Evolutionary conservation across 2,329 filamentous ascomycete genomes (phyloP).

Genomic region (Simplicillium sp.): DNA sequence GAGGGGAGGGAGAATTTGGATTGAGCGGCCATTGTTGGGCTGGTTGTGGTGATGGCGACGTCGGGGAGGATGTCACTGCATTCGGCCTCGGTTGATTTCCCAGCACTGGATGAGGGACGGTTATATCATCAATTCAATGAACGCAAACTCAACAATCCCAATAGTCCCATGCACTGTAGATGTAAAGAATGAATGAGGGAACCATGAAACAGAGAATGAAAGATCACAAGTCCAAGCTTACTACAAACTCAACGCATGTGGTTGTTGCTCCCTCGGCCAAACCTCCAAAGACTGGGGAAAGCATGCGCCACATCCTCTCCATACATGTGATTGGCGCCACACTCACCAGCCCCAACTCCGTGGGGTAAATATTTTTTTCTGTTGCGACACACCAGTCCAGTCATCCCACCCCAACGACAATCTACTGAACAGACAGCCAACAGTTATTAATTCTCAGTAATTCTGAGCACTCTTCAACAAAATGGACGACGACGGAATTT

Average conservation of each 20-base stretch:
- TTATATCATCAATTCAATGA: not conserved
- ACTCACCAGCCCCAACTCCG: constrained; percentile 9
- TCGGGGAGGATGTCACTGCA: no score
- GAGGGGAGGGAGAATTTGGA: constrained; percentile 58
- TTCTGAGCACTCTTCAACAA: not conserved
- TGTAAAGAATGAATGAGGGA: constrained; percentile 3
- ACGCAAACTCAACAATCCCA: no score
- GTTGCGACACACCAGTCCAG: no score
- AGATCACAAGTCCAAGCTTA: not conserved
- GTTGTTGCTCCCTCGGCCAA: constrained; percentile 6
- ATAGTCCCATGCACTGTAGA: not conserved
- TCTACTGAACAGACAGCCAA: no score
- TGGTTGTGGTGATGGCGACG: no score
- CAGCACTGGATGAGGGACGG: no score
- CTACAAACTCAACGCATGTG: constrained; percentile 3
- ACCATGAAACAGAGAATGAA: constrained; percentile 2
- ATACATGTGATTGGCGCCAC: constrained; percentile 9
- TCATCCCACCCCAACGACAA: no score
- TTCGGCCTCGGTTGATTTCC: not conserved
- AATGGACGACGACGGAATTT: not conserved
- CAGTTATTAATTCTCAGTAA: no score
- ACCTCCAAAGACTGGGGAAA: constrained; percentile 4
- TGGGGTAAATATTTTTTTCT: not conserved
- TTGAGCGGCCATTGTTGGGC: constrained; percentile 56
- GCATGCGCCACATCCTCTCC: constrained; percentile 2